Conservation (phyloP, 2,329 filamentous ascomycete species). For the Alternaria brassicae region DNA sequence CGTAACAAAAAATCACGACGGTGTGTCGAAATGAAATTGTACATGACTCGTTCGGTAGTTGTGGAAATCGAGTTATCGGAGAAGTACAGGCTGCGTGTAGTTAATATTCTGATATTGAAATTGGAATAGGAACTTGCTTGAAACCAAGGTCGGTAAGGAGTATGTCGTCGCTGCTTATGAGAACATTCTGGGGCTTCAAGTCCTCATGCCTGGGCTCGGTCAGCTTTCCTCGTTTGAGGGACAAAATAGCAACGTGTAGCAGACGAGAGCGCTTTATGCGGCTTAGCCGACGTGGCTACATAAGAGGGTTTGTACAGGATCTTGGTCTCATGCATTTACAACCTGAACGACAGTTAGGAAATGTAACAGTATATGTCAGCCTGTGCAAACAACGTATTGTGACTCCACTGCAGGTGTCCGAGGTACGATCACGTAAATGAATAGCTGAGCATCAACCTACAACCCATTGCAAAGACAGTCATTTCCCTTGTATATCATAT, state of each 20-base stretch:
- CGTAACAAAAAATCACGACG: too few relatives aligned
- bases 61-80: not conserved
- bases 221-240: not conserved
- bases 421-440: not conserved
- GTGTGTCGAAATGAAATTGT: too few relatives aligned
- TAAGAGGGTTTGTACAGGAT: not conserved
- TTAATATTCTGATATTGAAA: not conserved
- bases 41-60: not conserved
- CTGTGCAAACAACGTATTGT: not conserved
- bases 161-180: not conserved
- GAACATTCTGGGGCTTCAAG: not conserved
- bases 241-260: too few relatives aligned
- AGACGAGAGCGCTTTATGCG: not conserved
- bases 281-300: not conserved
- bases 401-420: too few relatives aligned
- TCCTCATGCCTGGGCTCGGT: not conserved
- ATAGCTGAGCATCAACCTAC: not conserved
- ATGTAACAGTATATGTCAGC: not conserved
- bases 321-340: not conserved
- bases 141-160: not conserved
- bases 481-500: not conserved
- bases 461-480: not conserved
- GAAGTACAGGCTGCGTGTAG: not conserved
- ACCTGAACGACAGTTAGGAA: not conserved
- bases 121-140: not conserved